Evolutionary conservation across 306 rosid species (phyloP).

Genomic region (Malus orientalis): DNA sequence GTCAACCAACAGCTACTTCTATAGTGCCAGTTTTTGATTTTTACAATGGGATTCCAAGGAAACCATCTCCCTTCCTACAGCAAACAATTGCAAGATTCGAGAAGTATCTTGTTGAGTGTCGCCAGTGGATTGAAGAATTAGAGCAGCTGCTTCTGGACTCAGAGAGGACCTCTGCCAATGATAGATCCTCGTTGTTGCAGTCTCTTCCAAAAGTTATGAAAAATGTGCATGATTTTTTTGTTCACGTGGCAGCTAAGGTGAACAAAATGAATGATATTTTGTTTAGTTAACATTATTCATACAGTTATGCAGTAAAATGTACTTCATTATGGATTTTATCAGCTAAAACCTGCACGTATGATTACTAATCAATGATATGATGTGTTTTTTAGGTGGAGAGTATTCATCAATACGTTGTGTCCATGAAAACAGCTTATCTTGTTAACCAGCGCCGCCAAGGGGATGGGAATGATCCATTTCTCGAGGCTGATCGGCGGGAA

Average conservation of each 20-base stretch:
- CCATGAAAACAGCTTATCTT: constrained; percentile 84
- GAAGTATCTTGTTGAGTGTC: constrained; percentile 72
- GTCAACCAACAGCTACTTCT: constrained; percentile 57
- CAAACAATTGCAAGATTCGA: constrained; percentile 87
- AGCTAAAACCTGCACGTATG: background rate
- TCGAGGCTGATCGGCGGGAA: constrained; percentile 96
- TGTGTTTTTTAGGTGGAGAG: constrained; percentile 68
- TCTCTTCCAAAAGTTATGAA: constrained; percentile 96
- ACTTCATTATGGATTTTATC: background rate
- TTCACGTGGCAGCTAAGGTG: constrained; percentile 97
- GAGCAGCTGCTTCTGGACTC: constrained; percentile 79
- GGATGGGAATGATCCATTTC: constrained; percentile 80
- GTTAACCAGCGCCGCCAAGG: constrained; percentile 81
- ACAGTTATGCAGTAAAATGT: background rate
- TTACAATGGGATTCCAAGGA: constrained; percentile 85
- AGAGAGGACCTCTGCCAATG: constrained; percentile 49
- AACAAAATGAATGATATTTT: constrained; percentile 6
- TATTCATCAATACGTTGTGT: constrained; percentile 87
- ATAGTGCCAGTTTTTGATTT: constrained; percentile 85
- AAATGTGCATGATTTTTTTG: constrained; percentile 90
- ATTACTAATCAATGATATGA: constrained; percentile 16
- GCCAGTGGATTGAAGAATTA: constrained; percentile 88
- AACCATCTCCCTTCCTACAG: constrained; percentile 87
- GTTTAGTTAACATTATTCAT: background rate
- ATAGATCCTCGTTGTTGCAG: constrained; percentile 56